Percentiles rank a stretch among this genome's conserved stretches.
phyloP scores from a whole-genome alignment of 805 yeast genomes.

The Saccharomycopsis malanga region DNA sequence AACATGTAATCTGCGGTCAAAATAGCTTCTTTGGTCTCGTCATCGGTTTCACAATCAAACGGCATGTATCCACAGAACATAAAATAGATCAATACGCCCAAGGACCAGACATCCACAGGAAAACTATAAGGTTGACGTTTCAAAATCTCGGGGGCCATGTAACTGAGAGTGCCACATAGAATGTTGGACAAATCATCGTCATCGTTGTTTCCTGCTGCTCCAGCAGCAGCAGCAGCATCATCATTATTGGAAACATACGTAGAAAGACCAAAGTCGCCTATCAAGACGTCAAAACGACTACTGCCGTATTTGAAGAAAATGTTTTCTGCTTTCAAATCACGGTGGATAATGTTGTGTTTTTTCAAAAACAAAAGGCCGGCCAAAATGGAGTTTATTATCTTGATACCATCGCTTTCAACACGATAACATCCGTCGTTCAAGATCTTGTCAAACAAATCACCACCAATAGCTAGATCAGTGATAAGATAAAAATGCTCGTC shows the following conservation, averaged over 20 bases:
- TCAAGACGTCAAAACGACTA: slow-evolving; percentile 55
- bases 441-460: slow-evolving; percentile 61
- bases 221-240: slow-evolving; percentile 22
- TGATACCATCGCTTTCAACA: slow-evolving; percentile 40
- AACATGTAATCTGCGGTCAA: slow-evolving; percentile 47
- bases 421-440: slow-evolving; percentile 39
- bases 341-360: slow-evolving; percentile 54
- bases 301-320: slow-evolving; percentile 56
- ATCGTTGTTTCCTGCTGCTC: slow-evolving; percentile 35
- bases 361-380: slow-evolving; percentile 56
- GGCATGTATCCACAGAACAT: slow-evolving; percentile 72
- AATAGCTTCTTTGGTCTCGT: slow-evolving; percentile 63
- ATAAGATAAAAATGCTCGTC: slow-evolving; percentile 46
- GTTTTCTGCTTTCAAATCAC: slow-evolving; percentile 88
- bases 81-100: slow-evolving; percentile 66
- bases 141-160: slow-evolving; percentile 69
- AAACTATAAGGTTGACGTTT: slow-evolving; percentile 46
- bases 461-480: slow-evolving; percentile 62
- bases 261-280: slow-evolving; percentile 83
- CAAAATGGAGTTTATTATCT: slow-evolving; percentile 42
- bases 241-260: slow-evolving; percentile 25
- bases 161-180: slow-evolving; percentile 63
- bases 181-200: slow-evolving; percentile 30
- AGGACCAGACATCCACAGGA: slow-evolving; percentile 68
- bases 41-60: slow-evolving; percentile 65